A percentile compares a stretch with the other conserved stretches of the same genome.
phyloP scores from a whole-genome alignment of 2,329 filamentous ascomycete genomes.

The Shiraia sp. region DNA sequence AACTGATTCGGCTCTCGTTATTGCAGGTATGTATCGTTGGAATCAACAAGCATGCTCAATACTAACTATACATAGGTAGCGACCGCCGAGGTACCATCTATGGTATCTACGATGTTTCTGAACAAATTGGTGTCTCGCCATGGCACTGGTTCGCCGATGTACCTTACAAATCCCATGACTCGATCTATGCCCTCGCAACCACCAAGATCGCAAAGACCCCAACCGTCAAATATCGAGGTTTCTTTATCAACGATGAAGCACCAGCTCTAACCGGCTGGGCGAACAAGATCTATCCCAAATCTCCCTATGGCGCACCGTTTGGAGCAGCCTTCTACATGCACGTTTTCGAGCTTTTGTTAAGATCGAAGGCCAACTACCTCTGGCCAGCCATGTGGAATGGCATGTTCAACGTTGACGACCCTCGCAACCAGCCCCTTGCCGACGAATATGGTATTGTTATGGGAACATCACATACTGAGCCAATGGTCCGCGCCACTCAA shows the following conservation, averaged over 20 bases:
- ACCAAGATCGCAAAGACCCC: conserved; percentile 63
- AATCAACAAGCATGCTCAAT: neutral
- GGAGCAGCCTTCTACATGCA: conserved; percentile 68
- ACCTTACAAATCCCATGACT: conserved; percentile 54
- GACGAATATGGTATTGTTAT: conserved; percentile 77
- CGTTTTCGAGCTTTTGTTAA: conserved; percentile 72
- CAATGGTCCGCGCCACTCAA: conserved; percentile 64
- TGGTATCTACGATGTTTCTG: conserved; percentile 71
- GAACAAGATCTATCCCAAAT: conserved; percentile 56
- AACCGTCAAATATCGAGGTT: conserved; percentile 68
- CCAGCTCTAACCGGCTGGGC: conserved; percentile 71
- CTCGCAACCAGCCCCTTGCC: conserved; percentile 67
- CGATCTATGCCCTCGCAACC: conserved; percentile 60
- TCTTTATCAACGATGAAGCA: conserved; percentile 73
- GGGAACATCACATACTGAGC: conserved; percentile 74
- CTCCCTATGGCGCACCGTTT: conserved; percentile 48
- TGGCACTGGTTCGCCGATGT: conserved; percentile 73
- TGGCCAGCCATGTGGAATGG: conserved; percentile 74
- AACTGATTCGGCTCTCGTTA: conserved; percentile 63
- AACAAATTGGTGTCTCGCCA: conserved; percentile 73
- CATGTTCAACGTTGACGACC: conserved; percentile 74
- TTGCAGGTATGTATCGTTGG: conserved; percentile 54
- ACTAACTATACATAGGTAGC: conserved; percentile 45
- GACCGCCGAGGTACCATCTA: conserved; percentile 71
- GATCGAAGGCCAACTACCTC: conserved; percentile 72